phyloP scores from a whole-genome alignment of 352 stramenopile species.

The Globisporangium middletonii region DNA sequence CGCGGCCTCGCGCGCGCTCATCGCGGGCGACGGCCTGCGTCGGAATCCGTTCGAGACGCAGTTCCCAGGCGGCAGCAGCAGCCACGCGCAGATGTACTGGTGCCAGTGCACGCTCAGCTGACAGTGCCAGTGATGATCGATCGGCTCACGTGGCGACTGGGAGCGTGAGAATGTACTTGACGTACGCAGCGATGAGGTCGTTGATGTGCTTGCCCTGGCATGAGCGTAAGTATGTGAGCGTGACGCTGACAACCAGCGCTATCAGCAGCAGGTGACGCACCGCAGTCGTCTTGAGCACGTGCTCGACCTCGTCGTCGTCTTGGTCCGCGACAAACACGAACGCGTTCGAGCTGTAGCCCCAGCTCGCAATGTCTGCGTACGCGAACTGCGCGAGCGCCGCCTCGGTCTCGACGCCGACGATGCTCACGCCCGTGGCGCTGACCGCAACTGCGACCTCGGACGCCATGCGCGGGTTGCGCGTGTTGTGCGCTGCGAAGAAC shows the following conservation, averaged over 20 bases:
- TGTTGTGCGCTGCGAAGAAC: slow-evolving; percentile 60
- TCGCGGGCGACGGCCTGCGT: slow-evolving; percentile 15
- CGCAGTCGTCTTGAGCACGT: slow-evolving; percentile 44
- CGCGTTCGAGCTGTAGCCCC: slow-evolving; percentile 69
- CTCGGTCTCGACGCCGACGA: slow-evolving; percentile 54
- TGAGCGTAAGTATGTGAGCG: neutral
- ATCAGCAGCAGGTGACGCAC: slow-evolving; percentile 9
- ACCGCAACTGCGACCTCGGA: slow-evolving; percentile 55
- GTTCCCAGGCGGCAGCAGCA: slow-evolving; percentile 3
- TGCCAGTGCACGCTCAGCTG: slow-evolving; percentile 55
- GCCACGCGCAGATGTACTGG: slow-evolving; percentile 34
- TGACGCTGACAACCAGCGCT: neutral
- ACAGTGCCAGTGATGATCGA: neutral
- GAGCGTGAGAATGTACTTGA: slow-evolving; percentile 40
- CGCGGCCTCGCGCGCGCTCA: slow-evolving; percentile 23
- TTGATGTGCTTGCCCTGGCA: slow-evolving; percentile 49
- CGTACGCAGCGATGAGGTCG: slow-evolving; percentile 43
- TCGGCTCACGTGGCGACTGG: slow-evolving; percentile 5
- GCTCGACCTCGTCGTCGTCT: slow-evolving; percentile 28
- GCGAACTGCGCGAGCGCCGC: slow-evolving; percentile 52
- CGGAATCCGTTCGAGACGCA: slow-evolving; percentile 36
- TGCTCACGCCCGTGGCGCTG: slow-evolving; percentile 52
- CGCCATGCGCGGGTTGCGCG: slow-evolving; percentile 35
- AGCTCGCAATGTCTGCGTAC: slow-evolving; percentile 67
- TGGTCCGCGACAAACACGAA: slow-evolving; percentile 71